phyloP scores from a whole-genome alignment of 148 eudicot genomes.

The Linanthus parryae region DNA sequence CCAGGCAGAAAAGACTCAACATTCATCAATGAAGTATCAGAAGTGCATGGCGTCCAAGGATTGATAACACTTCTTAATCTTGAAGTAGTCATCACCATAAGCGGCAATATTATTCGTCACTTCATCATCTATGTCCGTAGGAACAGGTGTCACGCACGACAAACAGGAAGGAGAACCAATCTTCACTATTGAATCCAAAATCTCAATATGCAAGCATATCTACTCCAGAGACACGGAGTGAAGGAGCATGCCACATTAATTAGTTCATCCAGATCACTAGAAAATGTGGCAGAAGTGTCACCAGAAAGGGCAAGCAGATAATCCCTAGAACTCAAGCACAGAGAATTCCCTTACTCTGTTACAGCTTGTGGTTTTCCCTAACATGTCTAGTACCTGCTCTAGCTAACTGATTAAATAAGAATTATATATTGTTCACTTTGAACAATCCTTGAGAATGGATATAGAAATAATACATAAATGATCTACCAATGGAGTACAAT shows the following conservation, averaged over 20 bases:
- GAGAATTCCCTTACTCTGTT: constrained; percentile 78
- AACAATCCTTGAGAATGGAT: too few species aligned
- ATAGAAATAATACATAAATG: too few species aligned
- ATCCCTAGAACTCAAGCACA: constrained; percentile 76
- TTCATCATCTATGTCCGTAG: constrained; percentile 85
- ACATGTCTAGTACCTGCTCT: too few species aligned
- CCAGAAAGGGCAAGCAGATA: constrained; percentile 80
- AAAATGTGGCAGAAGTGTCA: constrained; percentile 78
- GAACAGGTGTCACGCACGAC: constrained; percentile 53
- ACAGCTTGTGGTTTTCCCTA: constrained; percentile 96
- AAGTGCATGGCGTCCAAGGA: constrained; percentile 31
- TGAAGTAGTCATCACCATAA: constrained; percentile 33
- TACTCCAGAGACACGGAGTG: constrained; percentile 83
- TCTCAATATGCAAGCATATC: constrained; percentile 94
- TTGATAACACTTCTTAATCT: constrained; percentile 41
- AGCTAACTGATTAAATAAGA: too few species aligned
- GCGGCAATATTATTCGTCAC: constrained; percentile 24
- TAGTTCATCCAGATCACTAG: constrained; percentile 92
- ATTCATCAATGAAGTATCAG: constrained; percentile 42
- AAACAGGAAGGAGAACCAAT: constrained; percentile 57
- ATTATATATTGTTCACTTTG: too few species aligned
- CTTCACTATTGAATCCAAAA: constrained; percentile 53
- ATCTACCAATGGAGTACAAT: too few species aligned
- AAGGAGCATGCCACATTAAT: constrained; percentile 90
- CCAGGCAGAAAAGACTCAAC: constrained; percentile 80